Base-by-base conservation (phyloP, 495 filamentous ascomycete genomes). In the Tuber aestivum region DNA sequence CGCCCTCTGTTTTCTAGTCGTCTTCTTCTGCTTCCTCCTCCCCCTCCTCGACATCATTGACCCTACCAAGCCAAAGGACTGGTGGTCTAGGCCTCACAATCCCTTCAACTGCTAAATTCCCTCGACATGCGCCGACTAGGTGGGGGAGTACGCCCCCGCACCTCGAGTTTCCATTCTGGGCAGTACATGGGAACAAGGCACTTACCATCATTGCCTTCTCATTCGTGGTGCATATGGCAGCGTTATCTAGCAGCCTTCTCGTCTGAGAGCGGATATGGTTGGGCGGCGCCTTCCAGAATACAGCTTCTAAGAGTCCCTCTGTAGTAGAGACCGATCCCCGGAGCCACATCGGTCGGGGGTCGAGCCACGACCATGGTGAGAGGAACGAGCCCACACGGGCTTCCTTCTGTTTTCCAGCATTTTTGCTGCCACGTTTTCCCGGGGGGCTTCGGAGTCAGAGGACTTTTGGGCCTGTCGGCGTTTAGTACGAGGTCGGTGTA, bases 71-170 rank as follows among this genome's bases (percentile, higher is more conserved):
- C 81, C 81, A 80, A 14, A 82, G 72, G 73, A 83, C 76, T 21
- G 81, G 81, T 50, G 82, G 9, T 37, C 81, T 72, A 74, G 81
- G 81, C 23, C 81, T 75, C 38, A 80, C 70, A 71, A 83, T 69
- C 35, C 78, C 81, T 40, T 83, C 78, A 2, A 77, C n/a, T 20
- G 37, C 68, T 27, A 77, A 27, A 20, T 50, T 61, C 5, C 41
- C 76, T 38, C 38, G 68, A 35, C 78, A 73, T 80, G 78, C n/a
- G n/a, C n/a, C n/a, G n/a, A n/a, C n/a, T n/a, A n/a, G n/a, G n/a
- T n/a, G n/a, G n/a, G 6, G 81, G 81, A 83, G 70, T n/a, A 82
- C 44, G 74, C 78, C 73, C 12, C 71, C 68, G 35, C 80, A 73
- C 23, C 7, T 56, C 48, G 23, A 2, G 5, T 74, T 78, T 3